A percentile compares a stretch with the other conserved stretches of the same genome.
These are phyloP conservation scores for Candida bentonensis DNA, from an alignment of 805 yeast genomes.

Conservation along the genomic window DNA sequence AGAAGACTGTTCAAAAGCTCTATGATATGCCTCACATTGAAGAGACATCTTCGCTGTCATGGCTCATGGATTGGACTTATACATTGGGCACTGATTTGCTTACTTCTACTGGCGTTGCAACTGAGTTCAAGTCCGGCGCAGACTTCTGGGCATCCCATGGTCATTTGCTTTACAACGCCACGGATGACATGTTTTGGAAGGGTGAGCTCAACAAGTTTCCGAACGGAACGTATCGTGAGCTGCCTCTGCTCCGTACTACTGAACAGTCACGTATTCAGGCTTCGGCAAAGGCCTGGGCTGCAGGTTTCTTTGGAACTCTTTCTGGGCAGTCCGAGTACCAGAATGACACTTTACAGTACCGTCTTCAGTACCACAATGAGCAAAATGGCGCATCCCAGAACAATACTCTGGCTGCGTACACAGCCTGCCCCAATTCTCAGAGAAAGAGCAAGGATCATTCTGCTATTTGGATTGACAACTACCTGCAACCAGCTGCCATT, in stretches of 20 bases:
- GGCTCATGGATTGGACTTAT: conserved; percentile 23
- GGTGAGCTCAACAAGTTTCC: conserved; percentile 17
- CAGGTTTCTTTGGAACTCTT: conserved; percentile 27
- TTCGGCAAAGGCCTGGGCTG: conserved; percentile 30
- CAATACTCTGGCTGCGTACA: conserved; percentile 26
- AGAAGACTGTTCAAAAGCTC: conserved; percentile 22
- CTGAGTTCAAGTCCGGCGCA: conserved; percentile 25
- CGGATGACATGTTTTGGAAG: conserved; percentile 17
- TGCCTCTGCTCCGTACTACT: conserved; percentile 25
- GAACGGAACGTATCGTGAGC: conserved; percentile 21
- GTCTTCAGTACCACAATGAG: conserved; percentile 22
- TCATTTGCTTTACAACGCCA: conserved; percentile 20
- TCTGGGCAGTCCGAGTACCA: conserved; percentile 19
- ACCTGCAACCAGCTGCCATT: conserved; percentile 38
- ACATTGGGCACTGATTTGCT: conserved; percentile 21
- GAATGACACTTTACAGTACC: conserved; percentile 19
- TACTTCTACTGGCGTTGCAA: conserved; percentile 25
- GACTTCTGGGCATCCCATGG: conserved; percentile 30
- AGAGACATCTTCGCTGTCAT: conserved; percentile 14
- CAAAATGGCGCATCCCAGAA: conserved; percentile 14
- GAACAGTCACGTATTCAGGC: conserved; percentile 26
- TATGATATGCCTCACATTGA: conserved; percentile 14
- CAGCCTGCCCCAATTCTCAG: conserved; percentile 23
- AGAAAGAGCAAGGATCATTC: conserved; percentile 17
- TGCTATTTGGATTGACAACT: conserved; percentile 25